A percentile compares a stretch with the other conserved stretches of the same genome.
Conservation (phyloP, 345 rosid species). For the Crucihimalaya himalaica region DNA sequence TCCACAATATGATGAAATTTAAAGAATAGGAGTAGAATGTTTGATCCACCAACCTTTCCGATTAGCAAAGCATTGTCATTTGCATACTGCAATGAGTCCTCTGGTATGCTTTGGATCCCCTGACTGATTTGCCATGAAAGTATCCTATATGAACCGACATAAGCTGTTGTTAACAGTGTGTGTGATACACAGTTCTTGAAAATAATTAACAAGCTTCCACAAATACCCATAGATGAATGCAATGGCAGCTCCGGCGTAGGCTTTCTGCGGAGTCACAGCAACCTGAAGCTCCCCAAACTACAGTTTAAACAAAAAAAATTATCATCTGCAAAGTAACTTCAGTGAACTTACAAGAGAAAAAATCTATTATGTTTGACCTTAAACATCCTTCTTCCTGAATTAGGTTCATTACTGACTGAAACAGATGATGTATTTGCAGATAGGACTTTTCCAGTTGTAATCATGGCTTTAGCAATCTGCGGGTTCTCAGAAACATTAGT, state of each 20-base stretch:
- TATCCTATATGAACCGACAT: conserved; percentile 48
- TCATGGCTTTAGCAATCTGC: conserved; percentile 87
- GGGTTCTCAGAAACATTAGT: conserved; percentile 18
- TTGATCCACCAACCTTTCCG: conserved; percentile 59
- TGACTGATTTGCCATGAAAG: conserved; percentile 83
- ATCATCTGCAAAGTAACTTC: background rate
- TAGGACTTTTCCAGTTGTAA: conserved; percentile 59
- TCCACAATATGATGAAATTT: background rate
- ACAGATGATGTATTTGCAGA: conserved; percentile 49
- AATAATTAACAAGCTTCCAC: background rate
- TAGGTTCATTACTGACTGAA: conserved; percentile 45
- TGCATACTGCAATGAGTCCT: conserved; percentile 83
- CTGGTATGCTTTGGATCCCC: conserved; percentile 74
- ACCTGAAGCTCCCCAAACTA: conserved; percentile 97
- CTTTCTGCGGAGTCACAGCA: conserved; percentile 68
- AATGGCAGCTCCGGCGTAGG: conserved; percentile 72
- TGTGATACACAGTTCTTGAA: background rate
- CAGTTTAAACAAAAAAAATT: conserved; percentile 18
- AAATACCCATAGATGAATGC: conserved; percentile 72
- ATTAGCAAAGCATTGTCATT: conserved; percentile 84
- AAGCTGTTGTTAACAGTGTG: background rate
- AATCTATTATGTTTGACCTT: conserved; percentile 56
- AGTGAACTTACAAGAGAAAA: background rate
- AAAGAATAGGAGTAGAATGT: background rate
- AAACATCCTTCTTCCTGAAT: conserved; percentile 54